These are phyloP conservation scores for Athelia sp. DNA, from an alignment of 1,284 basidiomycete species.

Conservation along the genomic window DNA sequence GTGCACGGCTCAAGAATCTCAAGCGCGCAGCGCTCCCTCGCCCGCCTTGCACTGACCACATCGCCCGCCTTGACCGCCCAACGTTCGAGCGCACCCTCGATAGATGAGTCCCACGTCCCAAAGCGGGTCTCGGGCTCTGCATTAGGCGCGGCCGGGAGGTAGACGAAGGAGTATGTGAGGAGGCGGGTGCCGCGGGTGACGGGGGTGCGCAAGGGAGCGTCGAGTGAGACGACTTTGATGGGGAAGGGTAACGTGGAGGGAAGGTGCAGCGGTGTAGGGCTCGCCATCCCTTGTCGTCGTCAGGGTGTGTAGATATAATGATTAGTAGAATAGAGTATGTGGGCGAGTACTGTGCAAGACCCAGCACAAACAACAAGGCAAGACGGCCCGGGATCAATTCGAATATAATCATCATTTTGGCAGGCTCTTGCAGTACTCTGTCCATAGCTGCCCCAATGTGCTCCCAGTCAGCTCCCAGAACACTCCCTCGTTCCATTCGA, in stretches of 20 bases:
- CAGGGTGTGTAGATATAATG: too few relatives aligned
- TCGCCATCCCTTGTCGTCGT: constrained; percentile 32
- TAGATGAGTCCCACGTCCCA: constrained; percentile 82
- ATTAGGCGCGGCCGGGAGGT: constrained; percentile 30
- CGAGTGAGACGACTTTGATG: constrained; percentile 67
- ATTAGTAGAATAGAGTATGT: too few relatives aligned
- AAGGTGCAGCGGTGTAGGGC: constrained; percentile 62
- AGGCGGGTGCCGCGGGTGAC: constrained; percentile 70
- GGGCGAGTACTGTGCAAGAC: too few relatives aligned
- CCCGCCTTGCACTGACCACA: constrained; percentile 49
- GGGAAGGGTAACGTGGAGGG: constrained; percentile 75
- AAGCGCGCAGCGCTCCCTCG: constrained; percentile 55
- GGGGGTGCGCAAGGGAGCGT: constrained; percentile 36
- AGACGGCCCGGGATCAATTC: neutral
- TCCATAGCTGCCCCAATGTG: constrained; percentile 51
- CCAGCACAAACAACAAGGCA: too few relatives aligned
- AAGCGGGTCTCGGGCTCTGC: constrained; percentile 63
- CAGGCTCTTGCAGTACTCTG: constrained; percentile 35
- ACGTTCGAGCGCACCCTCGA: constrained; percentile 66
- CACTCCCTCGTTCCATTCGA: constrained; percentile 43
- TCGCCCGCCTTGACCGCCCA: constrained; percentile 66
- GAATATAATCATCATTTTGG: too few relatives aligned
- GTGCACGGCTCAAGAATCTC: constrained; percentile 83
- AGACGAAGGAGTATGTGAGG: constrained; percentile 74
- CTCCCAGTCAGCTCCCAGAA: constrained; percentile 51